phyloP scores from a whole-genome alignment of 768 basidiomycete genomes.

The Pisolithus marmoratus region DNA sequence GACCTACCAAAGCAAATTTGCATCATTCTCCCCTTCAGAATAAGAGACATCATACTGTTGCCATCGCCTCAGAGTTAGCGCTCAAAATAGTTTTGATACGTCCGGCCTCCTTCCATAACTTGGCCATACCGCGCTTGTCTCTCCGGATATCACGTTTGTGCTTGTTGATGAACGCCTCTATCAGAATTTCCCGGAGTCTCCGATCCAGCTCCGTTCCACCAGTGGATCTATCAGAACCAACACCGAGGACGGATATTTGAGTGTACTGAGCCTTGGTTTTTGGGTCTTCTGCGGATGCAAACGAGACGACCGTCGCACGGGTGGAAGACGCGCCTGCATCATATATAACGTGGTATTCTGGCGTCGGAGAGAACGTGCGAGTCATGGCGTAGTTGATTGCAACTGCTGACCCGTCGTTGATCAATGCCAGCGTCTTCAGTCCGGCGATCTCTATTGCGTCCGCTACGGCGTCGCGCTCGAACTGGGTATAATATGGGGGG shows the following conservation, averaged over 20 bases:
- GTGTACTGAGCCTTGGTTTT: constrained; percentile 54
- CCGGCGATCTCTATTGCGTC: constrained; percentile 94
- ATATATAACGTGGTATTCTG: constrained; percentile 87
- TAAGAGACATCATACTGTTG: constrained; percentile 47
- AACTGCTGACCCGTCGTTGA: constrained; percentile 93
- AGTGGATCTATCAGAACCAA: constrained; percentile 70
- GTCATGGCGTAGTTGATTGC: constrained; percentile 99
- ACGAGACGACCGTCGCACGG: constrained; percentile 70
- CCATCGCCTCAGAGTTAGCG: constrained; percentile 78
- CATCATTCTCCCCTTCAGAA: constrained; percentile 7
- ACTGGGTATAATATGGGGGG: constrained; percentile 85
- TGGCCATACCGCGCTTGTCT: constrained; percentile 84
- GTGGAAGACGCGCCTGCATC: constrained; percentile 88
- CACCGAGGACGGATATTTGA: constrained; percentile 70
- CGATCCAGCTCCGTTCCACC: constrained; percentile 87
- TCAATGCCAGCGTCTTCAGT: constrained; percentile 71
- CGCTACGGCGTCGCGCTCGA: constrained; percentile 84
- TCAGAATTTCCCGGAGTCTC: constrained; percentile 73
- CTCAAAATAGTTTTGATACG: constrained; percentile 90
- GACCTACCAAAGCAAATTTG: constrained; percentile 40
- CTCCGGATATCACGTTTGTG: constrained; percentile 60
- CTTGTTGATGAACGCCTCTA: constrained; percentile 68
- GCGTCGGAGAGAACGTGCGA: constrained; percentile 63
- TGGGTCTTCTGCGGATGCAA: constrained; percentile 42
- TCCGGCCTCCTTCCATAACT: constrained; percentile 90